phyloP scores from a whole-genome alignment of 2,329 filamentous ascomycete genomes.

The Penicillium sp. region DNA sequence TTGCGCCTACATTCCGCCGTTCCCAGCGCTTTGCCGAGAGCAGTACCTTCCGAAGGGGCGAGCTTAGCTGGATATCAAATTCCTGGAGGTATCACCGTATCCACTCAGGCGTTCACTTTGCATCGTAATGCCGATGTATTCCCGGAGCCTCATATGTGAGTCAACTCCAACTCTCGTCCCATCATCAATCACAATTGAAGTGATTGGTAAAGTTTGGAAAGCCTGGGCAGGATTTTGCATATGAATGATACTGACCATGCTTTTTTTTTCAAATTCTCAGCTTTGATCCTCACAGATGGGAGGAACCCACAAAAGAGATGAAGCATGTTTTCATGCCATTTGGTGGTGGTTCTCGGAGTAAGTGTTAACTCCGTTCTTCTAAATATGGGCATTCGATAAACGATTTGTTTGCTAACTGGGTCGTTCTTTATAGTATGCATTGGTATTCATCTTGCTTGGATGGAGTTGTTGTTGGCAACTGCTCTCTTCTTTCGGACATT shows the following conservation, averaged over 20 bases:
- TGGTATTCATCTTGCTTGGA: slow-evolving; percentile 61
- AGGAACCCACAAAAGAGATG: slow-evolving; percentile 30
- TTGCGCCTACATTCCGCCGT: slow-evolving; percentile 56
- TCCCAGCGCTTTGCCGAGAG: slow-evolving; percentile 53
- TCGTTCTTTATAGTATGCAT: slow-evolving; percentile 49
- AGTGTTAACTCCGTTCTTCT: neutral
- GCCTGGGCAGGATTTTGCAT: too few species aligned
- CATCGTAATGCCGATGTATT: slow-evolving; percentile 47
- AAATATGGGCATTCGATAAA: too few species aligned
- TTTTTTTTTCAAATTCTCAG: neutral
- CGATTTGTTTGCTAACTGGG: neutral
- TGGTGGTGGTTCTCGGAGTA: slow-evolving; percentile 57
- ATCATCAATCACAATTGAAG: slow-evolving; percentile 19
- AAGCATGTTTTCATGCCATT: slow-evolving; percentile 63
- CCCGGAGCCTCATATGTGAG: neutral
- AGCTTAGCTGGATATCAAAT: slow-evolving; percentile 38
- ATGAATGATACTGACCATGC: slow-evolving; percentile 28
- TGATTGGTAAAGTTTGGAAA: too few species aligned
- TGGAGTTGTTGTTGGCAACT: slow-evolving; percentile 50
- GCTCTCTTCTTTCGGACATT: slow-evolving; percentile 46
- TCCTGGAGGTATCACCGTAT: slow-evolving; percentile 50
- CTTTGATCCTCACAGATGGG: slow-evolving; percentile 53
- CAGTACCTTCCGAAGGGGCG: slow-evolving; percentile 45
- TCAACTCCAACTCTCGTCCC: slow-evolving; percentile 32
- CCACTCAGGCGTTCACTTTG: slow-evolving; percentile 50